Conservation (phyloP, 2,329 filamentous ascomycete species). For the Paracoccidioides brasiliensis region DNA sequence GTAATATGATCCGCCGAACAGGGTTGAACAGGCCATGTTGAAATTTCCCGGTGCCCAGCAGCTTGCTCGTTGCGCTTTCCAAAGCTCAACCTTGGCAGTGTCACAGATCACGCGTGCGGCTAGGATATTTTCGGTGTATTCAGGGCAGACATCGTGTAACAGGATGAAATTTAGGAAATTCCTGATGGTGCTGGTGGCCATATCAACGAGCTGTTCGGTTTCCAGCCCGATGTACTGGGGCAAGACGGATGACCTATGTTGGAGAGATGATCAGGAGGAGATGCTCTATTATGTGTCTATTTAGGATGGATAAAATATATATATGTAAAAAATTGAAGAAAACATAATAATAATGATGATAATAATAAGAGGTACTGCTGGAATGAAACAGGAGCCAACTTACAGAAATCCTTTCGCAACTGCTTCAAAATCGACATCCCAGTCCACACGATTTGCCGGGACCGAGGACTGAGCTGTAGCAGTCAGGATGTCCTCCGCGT, state of each 20-base stretch:
- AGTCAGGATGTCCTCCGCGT: constrained; percentile 50
- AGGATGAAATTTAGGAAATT: constrained; percentile 86
- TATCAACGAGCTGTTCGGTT: constrained; percentile 39
- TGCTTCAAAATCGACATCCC: constrained; percentile 67
- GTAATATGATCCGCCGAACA: constrained; percentile 48
- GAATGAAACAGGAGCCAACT: constrained; percentile 19
- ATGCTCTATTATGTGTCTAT: no score
- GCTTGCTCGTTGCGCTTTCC: constrained; percentile 41
- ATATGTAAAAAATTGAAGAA: background rate
- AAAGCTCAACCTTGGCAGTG: constrained; percentile 53
- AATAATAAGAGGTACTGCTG: background rate
- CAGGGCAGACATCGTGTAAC: constrained; percentile 73
- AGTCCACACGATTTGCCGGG: constrained; percentile 46
- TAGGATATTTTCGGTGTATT: constrained; percentile 56
- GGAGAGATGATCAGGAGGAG: background rate
- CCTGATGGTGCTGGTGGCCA: constrained; percentile 54
- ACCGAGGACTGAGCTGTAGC: constrained; percentile 42
- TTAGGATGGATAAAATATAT: no score
- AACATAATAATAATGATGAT: background rate
- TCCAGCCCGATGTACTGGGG: constrained; percentile 45
- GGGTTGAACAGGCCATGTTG: constrained; percentile 58
- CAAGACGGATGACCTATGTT: constrained; percentile 42
- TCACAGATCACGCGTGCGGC: constrained; percentile 55
- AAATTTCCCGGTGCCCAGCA: constrained; percentile 59
- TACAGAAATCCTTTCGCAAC: constrained; percentile 70